Base-by-base conservation (phyloP, 2,329 filamentous ascomycete species). In the Colletotrichum costaricense region DNA sequence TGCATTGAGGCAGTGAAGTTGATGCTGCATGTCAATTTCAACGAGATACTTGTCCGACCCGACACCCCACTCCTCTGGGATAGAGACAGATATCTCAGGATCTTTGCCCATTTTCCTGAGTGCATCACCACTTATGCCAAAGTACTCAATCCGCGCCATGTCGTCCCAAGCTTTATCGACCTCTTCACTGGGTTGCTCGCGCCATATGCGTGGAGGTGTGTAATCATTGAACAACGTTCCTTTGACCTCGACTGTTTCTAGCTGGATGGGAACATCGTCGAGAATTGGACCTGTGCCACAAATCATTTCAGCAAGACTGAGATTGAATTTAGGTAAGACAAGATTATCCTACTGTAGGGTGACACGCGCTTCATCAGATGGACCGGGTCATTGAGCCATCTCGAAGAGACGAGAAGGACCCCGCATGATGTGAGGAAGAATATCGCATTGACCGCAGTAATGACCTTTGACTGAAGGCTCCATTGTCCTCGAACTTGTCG, bases 171-270 rank as follows among this genome's bases (percentile, higher is more conserved):
- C 77, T 6, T 71, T 62, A 63, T 78, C 77, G 2, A 78, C 76
- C 16, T 76, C 75, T 16, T 76, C 69, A 16, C 73, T 75, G 0
- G 77, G 77, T 0, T 65, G 24, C 5, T 70, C 57, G 0, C 76
- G 73, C 63, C 66, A 77, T 6, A 77, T 73, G 3, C 54, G 79
- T 57, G 80, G 76, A 77, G 81, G 81, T 78, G 81, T 81, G 76
- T 77, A 73, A n/a, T 73, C 71, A 26, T 73, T 73, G 67, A 73
- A 73, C 5, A 73, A 46, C 3, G 71, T 72, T 9, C 71, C 71
- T 60, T 67, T 73, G 11, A 73, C 71, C 33, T 65, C 42, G 1
- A 73, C 30, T 1, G 67, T 72, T 28, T 73, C 71, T 3, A 73
- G 28, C n/a, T 19, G 60, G 22, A 73, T 67, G 7, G 67, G 71